phyloP scores from a whole-genome alignment of 208 protist genomes.

The Leptomonas pyrrhocoris region DNA sequence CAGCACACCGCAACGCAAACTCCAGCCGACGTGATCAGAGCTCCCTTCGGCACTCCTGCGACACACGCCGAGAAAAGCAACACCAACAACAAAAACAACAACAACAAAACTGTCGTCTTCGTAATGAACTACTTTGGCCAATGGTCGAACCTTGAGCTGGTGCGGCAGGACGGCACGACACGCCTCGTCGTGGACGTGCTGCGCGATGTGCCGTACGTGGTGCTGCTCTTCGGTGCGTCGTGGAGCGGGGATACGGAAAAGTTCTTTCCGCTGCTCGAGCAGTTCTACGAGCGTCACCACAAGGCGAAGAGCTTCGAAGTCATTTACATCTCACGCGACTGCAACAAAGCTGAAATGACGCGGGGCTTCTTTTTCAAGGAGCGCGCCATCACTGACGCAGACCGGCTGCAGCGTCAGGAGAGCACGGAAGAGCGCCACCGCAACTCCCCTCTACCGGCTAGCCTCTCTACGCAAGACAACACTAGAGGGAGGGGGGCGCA shows the following conservation, averaged over 20 bases:
- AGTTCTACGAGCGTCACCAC: constrained; percentile 39
- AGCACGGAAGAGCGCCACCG: constrained; percentile 1
- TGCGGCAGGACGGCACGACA: constrained; percentile 34
- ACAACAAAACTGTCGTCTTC: not conserved
- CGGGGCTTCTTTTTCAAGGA: constrained; percentile 17
- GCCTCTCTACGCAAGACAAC: too few species aligned
- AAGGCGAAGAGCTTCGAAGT: constrained; percentile 26
- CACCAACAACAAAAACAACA: too few species aligned
- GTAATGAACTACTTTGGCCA: constrained; percentile 54
- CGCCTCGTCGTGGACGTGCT: constrained; percentile 34
- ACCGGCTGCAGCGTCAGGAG: constrained; percentile 3
- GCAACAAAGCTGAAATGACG: constrained; percentile 29
- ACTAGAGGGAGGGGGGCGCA: too few species aligned
- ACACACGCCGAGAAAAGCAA: too few species aligned
- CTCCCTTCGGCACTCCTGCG: too few species aligned
- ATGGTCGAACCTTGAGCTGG: constrained; percentile 40
- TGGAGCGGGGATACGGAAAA: constrained; percentile 22
- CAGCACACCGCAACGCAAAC: too few species aligned
- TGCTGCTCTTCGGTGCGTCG: constrained; percentile 41
- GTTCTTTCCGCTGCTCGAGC: constrained; percentile 25
- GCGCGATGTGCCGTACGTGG: constrained; percentile 20
- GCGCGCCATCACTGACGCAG: constrained; percentile 4
- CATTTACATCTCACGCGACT: constrained; percentile 31
- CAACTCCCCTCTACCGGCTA: too few species aligned
- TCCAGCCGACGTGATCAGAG: too few species aligned